phyloP scores from a whole-genome alignment of 2,329 filamentous ascomycete species.

The Phaeosphaeria sp. region DNA sequence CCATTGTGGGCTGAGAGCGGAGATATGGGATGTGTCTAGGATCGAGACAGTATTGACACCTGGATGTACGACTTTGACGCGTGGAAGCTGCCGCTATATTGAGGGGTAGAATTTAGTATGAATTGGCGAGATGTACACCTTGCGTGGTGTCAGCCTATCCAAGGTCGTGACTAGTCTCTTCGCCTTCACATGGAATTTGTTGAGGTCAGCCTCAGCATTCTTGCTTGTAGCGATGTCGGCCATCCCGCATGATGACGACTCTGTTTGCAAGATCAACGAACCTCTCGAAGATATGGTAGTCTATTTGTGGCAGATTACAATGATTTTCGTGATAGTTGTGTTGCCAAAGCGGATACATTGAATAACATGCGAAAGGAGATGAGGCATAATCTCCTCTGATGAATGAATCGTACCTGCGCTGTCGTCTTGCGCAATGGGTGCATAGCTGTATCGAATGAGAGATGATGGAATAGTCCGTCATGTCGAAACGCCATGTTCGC shows the following conservation, averaged over 20 bases:
- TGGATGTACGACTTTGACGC: slow-evolving; percentile 3
- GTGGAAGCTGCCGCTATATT: not conserved
- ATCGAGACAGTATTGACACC: not conserved
- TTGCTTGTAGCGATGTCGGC: too few species aligned
- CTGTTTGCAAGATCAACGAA: not conserved
- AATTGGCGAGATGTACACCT: not conserved
- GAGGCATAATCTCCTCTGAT: too few species aligned
- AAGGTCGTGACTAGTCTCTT: not conserved
- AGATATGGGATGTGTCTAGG: not conserved
- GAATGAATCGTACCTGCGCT: not conserved
- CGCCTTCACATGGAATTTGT: not conserved
- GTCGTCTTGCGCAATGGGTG: not conserved
- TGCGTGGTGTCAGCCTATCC: not conserved
- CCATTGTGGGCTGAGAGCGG: slow-evolving; percentile 42
- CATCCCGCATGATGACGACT: not conserved
- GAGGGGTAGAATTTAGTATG: not conserved
- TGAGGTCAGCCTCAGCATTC: not conserved
- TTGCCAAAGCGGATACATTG: too few species aligned
- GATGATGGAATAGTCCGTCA: not conserved
- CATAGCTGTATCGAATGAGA: not conserved
- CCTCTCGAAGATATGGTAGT: not conserved
- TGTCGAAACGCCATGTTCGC: not conserved
- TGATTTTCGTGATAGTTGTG: not conserved
- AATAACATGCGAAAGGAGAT: too few species aligned
- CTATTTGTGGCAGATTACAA: too few species aligned